Evolutionary conservation across 768 basidiomycete species (phyloP), one percentile per base, ranked within the genome.

Genomic region (Pulveroboletus sp.): DNA sequence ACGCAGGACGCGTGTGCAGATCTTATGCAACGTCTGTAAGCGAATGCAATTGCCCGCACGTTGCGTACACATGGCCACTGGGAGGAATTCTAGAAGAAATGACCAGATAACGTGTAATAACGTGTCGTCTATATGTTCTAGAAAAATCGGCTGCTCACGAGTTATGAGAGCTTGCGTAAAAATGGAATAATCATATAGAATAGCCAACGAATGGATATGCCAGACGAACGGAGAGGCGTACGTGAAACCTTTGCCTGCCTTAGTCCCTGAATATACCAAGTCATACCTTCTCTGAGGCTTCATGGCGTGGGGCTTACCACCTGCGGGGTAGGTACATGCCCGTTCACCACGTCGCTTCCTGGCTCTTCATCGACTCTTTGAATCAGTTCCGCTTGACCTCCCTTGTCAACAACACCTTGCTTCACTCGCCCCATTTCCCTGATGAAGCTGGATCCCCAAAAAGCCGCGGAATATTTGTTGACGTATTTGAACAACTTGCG

Each of bases 401-500:
- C 69, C 33, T 62, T 62, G 41, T 66, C 60, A 8, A 61, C 50
- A 18, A 73, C 70, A 17, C 69, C 71, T 38, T 70, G 62, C 39
- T 78, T 71, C 46, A 89, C 75, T 65, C 77, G 77, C 41, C 76
- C 72, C 82, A 93, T 89, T 72, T 93, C 92, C 60, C 74, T 80
- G 62, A 94, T 89, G 67, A 93, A 93, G 52, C 87, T 89, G 43
- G 82, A 86, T 36, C 93, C 92, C 91, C 92, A 94, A 71, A 87
- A 93, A 36, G 89, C 83, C 30, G 93, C 86, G 50, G 87, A 92
- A 74, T 93, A 95, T 70, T 94, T 94, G 74, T 85, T 86, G 53
- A 96, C 90, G 68, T 96, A 96, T 73, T 92, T 92, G 80, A 91
- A 96, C 56, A 99, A 76, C 71, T 99, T 99, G 59, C 84, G 76